Evolutionary conservation across 2,329 filamentous ascomycete species (phyloP).

Genomic region (Alternaria sp.): DNA sequence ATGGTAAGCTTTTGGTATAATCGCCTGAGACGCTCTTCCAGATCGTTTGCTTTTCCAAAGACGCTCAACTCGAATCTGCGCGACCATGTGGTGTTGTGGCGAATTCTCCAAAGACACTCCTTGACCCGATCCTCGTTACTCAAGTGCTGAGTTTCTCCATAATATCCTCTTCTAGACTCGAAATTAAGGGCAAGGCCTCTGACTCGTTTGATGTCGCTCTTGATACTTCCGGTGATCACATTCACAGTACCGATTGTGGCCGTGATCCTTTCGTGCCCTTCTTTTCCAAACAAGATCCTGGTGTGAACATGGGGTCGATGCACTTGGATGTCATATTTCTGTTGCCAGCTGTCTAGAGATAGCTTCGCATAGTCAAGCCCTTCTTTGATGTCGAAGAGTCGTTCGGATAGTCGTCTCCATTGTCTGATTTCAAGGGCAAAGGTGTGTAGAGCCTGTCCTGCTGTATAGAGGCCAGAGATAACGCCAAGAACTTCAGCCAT

Average conservation of each 20-base stretch:
- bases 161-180: conserved; percentile 1
- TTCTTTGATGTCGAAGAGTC: conserved; percentile 32
- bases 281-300: conserved; percentile 30
- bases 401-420: conserved; percentile 29
- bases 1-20: conserved; percentile 26
- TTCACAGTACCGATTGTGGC: conserved; percentile 22
- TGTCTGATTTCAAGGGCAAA: conserved; percentile 26
- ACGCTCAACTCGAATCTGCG: conserved; percentile 29
- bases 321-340: conserved; percentile 29
- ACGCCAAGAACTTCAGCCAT: conserved; percentile 32
- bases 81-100: conserved; percentile 24
- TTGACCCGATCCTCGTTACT: conserved; percentile 22
- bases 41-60: conserved; percentile 20
- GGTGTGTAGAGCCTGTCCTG: conserved; percentile 21
- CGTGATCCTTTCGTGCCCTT: conserved; percentile 26
- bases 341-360: conserved; percentile 31
- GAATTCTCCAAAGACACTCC: conserved; percentile 27
- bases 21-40: conserved; percentile 25
- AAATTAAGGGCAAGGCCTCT: conserved; percentile 25
- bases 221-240: conserved; percentile 15
- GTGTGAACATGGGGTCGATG: conserved; percentile 26
- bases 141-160: conserved; percentile 1
- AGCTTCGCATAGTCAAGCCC: conserved; percentile 25
- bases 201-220: conserved; percentile 23
- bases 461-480: conserved; percentile 23